These are phyloP conservation scores for Carex sylvatica DNA, from an alignment of 202 grass and related monocot genomes.

Conservation along the genomic window DNA sequence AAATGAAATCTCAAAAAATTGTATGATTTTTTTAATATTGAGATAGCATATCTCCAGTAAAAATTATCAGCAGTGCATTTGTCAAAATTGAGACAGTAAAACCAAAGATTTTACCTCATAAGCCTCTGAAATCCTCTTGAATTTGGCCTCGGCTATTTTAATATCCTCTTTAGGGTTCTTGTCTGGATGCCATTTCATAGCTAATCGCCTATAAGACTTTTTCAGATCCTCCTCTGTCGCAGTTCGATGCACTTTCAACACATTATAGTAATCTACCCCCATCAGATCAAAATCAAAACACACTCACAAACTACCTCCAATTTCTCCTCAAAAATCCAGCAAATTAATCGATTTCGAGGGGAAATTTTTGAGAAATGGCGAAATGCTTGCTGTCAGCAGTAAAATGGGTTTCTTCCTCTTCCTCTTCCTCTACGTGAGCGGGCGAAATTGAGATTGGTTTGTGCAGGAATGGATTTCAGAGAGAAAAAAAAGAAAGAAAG, in stretches of 20 bases:
- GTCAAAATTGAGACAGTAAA: background rate
- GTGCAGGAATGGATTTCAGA: background rate
- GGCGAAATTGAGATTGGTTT: constrained; percentile 6
- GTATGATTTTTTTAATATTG: background rate
- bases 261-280: constrained; percentile 92
- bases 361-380: constrained; percentile 3
- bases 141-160: constrained; percentile 82
- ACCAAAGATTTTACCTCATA: constrained; percentile 49
- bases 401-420: too few species aligned
- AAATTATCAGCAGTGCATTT: background rate
- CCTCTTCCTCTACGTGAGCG: background rate
- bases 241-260: constrained; percentile 77
- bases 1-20: background rate
- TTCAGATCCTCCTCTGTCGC: constrained; percentile 84
- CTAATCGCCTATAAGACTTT: constrained; percentile 75
- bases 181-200: constrained; percentile 92
- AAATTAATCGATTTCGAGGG: constrained; percentile 21
- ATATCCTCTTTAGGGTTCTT: constrained; percentile 86
- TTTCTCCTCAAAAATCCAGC: constrained; percentile 12
- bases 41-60: background rate
- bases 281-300: constrained; percentile 31
- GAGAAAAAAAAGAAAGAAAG: background rate
- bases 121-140: constrained; percentile 91
- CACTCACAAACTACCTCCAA: constrained; percentile 26
- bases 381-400: background rate